Evolutionary conservation across 1,139 yeast genomes (phyloP).

Genomic region (Chernovozyma sophiae-reginae): DNA sequence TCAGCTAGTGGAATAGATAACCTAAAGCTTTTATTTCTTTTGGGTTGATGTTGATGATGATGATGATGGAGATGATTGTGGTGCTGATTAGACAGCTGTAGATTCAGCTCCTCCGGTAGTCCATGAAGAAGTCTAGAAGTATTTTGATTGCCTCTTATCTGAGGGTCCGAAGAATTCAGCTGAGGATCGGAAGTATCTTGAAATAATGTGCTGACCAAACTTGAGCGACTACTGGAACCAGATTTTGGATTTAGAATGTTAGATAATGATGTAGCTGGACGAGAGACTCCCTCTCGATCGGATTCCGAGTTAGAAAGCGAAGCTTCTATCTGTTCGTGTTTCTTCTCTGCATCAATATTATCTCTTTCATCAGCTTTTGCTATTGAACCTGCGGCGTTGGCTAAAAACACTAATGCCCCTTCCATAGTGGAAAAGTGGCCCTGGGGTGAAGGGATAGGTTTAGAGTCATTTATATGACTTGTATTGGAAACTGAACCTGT

Average conservation of each 20-base stretch:
- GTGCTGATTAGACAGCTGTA: neutral
- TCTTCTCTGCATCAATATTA: conserved; percentile 59
- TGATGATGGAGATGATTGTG: neutral
- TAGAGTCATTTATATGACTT: neutral
- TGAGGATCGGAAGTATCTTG: neutral
- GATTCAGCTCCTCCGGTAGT: neutral
- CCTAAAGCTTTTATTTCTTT: neutral
- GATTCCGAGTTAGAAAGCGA: neutral
- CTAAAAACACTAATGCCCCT: conserved; percentile 66
- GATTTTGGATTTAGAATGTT: conserved; percentile 2
- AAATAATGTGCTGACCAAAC: neutral
- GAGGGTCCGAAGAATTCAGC: neutral
- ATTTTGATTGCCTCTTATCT: neutral
- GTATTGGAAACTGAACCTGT: neutral
- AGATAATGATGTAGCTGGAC: neutral
- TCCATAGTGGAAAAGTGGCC: conserved; percentile 47
- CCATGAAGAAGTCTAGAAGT: neutral
- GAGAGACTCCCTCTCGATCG: neutral
- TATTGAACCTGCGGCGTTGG: conserved; percentile 71
- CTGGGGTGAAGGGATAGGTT: neutral
- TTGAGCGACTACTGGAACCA: neutral
- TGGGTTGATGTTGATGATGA: neutral
- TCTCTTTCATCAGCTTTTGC: conserved; percentile 66
- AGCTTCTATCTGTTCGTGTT: conserved; percentile 45
- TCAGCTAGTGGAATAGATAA: conserved; percentile 35